Conservation (phyloP, 2,329 filamentous ascomycete genomes). For the Didymella arachidicola region DNA sequence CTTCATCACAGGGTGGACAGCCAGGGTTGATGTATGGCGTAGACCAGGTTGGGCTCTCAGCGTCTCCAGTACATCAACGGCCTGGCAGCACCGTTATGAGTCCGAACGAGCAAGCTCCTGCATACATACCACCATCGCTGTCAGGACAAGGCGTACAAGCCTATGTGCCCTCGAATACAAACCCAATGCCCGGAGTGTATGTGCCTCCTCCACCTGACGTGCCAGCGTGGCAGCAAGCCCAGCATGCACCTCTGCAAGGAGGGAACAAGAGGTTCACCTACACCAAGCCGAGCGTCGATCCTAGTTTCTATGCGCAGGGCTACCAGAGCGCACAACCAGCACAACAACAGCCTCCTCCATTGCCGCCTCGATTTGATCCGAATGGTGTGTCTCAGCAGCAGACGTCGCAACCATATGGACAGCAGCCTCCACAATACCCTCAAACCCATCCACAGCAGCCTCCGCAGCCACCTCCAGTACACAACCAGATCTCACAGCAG, state of each 20-base stretch:
- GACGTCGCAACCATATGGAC: constrained; percentile 27
- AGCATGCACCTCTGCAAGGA: constrained; percentile 45
- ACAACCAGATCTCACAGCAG: constrained; percentile 16
- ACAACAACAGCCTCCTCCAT: constrained; percentile 23
- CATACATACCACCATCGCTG: constrained; percentile 45
- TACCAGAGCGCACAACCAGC: constrained; percentile 34
- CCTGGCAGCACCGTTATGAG: constrained; percentile 34
- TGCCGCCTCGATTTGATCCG: constrained; percentile 26
- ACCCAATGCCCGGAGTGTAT: constrained; percentile 48
- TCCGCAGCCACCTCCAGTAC: constrained; percentile 22
- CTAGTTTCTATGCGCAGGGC: constrained; percentile 36
- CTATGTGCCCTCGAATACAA: constrained; percentile 47
- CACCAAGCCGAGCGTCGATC: constrained; percentile 39
- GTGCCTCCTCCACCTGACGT: constrained; percentile 48
- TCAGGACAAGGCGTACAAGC: constrained; percentile 45
- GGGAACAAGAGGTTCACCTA: constrained; percentile 45
- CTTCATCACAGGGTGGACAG: constrained; percentile 34
- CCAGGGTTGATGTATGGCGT: constrained; percentile 43
- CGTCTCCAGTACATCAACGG: constrained; percentile 30
- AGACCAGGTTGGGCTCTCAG: constrained; percentile 30
- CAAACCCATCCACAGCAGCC: constrained; percentile 7
- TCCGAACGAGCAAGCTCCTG: constrained; percentile 45
- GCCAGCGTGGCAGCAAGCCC: constrained; percentile 49
- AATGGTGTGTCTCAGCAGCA: constrained; percentile 18
- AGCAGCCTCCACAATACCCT: constrained; percentile 20